phyloP scores from a whole-genome alignment of 2,329 filamentous ascomycete genomes.

The Cordyceps militaris region DNA sequence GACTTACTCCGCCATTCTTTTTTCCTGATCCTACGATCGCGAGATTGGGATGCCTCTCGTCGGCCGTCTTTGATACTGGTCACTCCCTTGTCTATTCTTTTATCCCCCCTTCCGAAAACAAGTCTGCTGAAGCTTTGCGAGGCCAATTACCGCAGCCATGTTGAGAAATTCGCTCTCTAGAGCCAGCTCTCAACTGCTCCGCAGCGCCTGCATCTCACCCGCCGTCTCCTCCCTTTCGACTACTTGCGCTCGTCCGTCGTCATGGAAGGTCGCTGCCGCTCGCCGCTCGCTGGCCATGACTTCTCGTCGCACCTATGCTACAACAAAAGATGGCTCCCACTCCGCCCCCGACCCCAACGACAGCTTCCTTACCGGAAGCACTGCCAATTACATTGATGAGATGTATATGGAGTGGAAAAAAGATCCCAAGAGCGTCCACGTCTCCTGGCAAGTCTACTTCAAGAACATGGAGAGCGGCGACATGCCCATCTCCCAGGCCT shows the following conservation, averaged over 20 bases:
- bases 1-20: conserved; percentile 47
- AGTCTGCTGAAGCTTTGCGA: conserved; percentile 14
- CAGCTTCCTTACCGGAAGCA: conserved; percentile 93
- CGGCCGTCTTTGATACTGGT: conserved; percentile 18
- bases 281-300: conserved; percentile 44
- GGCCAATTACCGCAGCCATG: conserved; percentile 47
- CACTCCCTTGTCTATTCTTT: conserved; percentile 7
- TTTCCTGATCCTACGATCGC: conserved; percentile 22
- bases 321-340: conserved; percentile 38
- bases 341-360: conserved; percentile 73
- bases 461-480: conserved; percentile 97
- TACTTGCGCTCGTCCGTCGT: conserved; percentile 31
- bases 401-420: conserved; percentile 99
- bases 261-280: conserved; percentile 37
- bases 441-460: conserved; percentile 99
- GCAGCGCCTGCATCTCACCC: conserved; percentile 43
- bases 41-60: conserved; percentile 26
- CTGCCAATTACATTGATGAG: conserved; percentile 98
- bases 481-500: conserved; percentile 96
- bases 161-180: conserved; percentile 62
- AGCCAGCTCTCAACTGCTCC: conserved; percentile 57
- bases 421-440: conserved; percentile 86
- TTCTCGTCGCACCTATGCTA: conserved; percentile 47
- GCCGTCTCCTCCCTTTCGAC: conserved; percentile 37
- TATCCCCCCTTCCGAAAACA: conserved; percentile 1